Evolutionary conservation across 371 early-diverging fungal species (phyloP).

Genomic region (Massospora cicadina): DNA sequence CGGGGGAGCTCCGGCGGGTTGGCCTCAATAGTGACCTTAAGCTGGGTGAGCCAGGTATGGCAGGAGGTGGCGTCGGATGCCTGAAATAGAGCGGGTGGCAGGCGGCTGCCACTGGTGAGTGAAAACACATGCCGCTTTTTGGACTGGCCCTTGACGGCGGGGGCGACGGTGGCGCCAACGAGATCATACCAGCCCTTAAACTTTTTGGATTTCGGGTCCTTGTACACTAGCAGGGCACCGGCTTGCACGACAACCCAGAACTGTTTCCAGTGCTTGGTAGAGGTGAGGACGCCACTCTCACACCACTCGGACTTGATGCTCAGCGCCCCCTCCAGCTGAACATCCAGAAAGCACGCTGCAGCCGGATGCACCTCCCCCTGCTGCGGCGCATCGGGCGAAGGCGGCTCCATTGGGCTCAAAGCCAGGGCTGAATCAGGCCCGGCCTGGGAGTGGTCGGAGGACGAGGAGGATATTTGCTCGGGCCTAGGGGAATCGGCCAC

Average conservation of each 20-base stretch:
- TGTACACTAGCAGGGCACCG: not conserved
- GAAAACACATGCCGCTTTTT: conserved; percentile 10
- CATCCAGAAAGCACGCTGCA: not conserved
- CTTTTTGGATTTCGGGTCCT: not conserved
- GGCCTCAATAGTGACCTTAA: not conserved
- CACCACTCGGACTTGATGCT: not conserved
- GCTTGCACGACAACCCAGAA: not conserved
- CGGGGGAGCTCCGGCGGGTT: not conserved
- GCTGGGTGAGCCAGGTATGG: not conserved
- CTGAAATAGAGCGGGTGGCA: not conserved
- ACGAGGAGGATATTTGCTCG: not conserved
- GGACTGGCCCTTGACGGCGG: not conserved
- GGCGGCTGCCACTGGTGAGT: not conserved
- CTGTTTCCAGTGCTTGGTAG: conserved; percentile 11
- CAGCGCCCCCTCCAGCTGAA: not conserved
- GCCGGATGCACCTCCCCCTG: not conserved
- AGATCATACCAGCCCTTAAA: conserved; percentile 10
- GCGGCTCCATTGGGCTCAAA: not conserved
- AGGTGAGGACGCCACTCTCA: conserved; percentile 6
- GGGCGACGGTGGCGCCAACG: not conserved
- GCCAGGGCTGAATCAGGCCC: no score
- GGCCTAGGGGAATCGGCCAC: not conserved
- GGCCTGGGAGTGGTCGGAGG: not conserved
- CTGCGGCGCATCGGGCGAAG: not conserved
- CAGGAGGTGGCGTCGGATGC: not conserved